Conservation (phyloP, 1,139 yeast genomes). For the Magnusiomyces suaveolens region DNA sequence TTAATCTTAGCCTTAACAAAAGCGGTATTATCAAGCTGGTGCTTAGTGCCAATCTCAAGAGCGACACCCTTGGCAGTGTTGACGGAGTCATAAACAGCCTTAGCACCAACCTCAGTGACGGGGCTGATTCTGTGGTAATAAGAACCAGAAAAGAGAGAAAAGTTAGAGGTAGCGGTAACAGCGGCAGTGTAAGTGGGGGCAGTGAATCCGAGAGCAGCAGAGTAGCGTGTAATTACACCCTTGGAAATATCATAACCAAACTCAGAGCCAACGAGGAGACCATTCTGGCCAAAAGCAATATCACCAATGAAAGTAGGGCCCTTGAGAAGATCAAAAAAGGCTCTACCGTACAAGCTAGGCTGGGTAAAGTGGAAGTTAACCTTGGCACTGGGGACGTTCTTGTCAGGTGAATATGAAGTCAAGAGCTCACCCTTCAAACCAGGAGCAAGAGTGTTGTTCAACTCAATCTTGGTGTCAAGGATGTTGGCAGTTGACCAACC, state of each 20-base stretch:
- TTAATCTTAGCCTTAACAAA: conserved; percentile 95
- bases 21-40: conserved; percentile 75
- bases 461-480: conserved; percentile 86
- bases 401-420: conserved; percentile 76
- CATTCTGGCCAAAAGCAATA: conserved; percentile 89
- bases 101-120: conserved; percentile 92
- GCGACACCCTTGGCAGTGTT: conserved; percentile 58
- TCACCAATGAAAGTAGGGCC: conserved; percentile 96
- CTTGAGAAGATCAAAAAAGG: conserved; percentile 88
- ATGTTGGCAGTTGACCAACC: conserved; percentile 96
- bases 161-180: conserved; percentile 80
- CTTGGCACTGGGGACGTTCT: conserved; percentile 70
- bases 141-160: conserved; percentile 87
- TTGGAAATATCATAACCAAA: conserved; percentile 90
- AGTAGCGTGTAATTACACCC: conserved; percentile 89
- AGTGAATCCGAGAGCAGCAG: conserved; percentile 89
- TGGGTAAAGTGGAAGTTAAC: conserved; percentile 87
- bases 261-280: conserved; percentile 95
- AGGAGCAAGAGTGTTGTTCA: conserved; percentile 85
- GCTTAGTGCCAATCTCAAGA: conserved; percentile 94
- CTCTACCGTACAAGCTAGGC: conserved; percentile 89
- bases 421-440: conserved; percentile 91
- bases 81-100: conserved; percentile 92
- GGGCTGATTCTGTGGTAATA: conserved; percentile 95
- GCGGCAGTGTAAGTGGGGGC: conserved; percentile 84